These are phyloP conservation scores for Lepidium campestre DNA, from an alignment of 441 rosid species.

Conservation along the genomic window DNA sequence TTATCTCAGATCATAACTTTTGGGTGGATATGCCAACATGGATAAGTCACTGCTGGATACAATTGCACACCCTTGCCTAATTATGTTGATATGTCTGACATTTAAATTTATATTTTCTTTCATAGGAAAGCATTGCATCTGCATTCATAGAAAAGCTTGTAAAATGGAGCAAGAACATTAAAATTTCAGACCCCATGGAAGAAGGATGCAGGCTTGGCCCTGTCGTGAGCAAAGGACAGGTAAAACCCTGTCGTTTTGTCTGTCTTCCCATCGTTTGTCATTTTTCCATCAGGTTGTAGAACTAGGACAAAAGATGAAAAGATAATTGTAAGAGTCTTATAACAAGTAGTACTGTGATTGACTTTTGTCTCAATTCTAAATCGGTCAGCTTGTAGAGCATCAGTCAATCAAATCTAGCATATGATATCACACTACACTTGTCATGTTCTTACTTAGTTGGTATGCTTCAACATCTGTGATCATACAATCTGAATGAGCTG, in stretches of 20 bases:
- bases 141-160: constrained; percentile 69
- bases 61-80: background rate
- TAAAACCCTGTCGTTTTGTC: constrained; percentile 14
- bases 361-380: background rate
- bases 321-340: background rate
- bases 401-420: background rate
- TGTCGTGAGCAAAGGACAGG: constrained; percentile 77
- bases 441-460: background rate
- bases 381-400: background rate
- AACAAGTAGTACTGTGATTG: background rate
- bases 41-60: background rate
- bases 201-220: constrained; percentile 97
- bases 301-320: background rate
- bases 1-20: background rate
- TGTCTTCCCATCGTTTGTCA: background rate
- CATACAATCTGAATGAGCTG: constrained; percentile 6
- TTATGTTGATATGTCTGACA: background rate
- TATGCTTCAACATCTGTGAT: background rate
- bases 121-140: constrained; percentile 75
- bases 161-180: constrained; percentile 73
- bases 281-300: background rate
- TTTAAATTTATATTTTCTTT: background rate
- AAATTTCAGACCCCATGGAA: constrained; percentile 90
- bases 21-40: background rate
- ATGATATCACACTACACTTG: background rate